A percentile compares a stretch with the other conserved stretches of the same genome.
Evolutionary conservation across 2,329 filamentous ascomycete species (phyloP).

Genomic region (Amesomyces nigricolor): DNA sequence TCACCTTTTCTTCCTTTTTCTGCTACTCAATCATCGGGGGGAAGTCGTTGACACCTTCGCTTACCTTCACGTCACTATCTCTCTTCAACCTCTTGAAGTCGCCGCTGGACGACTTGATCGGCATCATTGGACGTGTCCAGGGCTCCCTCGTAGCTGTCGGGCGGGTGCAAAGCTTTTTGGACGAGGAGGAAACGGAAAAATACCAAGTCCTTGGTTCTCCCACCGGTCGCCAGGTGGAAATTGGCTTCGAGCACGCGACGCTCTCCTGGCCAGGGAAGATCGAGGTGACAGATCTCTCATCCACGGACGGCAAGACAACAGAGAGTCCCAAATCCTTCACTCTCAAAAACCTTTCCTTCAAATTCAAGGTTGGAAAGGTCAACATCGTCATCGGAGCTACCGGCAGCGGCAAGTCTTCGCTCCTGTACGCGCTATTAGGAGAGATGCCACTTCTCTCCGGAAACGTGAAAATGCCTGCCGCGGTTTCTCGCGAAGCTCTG

Average conservation of each 20-base stretch:
- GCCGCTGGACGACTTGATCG: slow-evolving; percentile 86
- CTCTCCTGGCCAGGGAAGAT: slow-evolving; percentile 11
- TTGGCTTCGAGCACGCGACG: slow-evolving; percentile 13
- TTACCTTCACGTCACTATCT: slow-evolving; percentile 91
- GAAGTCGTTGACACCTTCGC: slow-evolving; percentile 82
- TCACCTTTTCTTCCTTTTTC: slow-evolving; percentile 91
- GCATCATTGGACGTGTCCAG: slow-evolving; percentile 96
- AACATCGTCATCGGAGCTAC: slow-evolving; percentile 42
- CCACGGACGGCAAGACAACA: slow-evolving; percentile 2
- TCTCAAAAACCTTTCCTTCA: slow-evolving; percentile 12
- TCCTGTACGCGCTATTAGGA: slow-evolving; percentile 15
- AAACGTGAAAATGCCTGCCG: slow-evolving; percentile 52
- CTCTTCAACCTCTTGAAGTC: slow-evolving; percentile 89
- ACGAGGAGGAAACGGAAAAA: slow-evolving; percentile 90
- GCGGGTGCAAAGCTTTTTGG: slow-evolving; percentile 86
- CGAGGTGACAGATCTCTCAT: slow-evolving; percentile 6
- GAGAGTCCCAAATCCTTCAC: slow-evolving; percentile 9
- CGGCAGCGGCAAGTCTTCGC: slow-evolving; percentile 19
- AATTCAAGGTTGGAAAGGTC: slow-evolving; percentile 44
- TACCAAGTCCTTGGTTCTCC: slow-evolving; percentile 52
- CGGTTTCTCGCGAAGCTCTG: slow-evolving; percentile 75
- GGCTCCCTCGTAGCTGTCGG: slow-evolving; percentile 77
- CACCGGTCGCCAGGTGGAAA: slow-evolving; percentile 1
- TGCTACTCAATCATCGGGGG: slow-evolving; percentile 83
- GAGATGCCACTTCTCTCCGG: slow-evolving; percentile 16